These are phyloP conservation scores for Suillus decipiens DNA, from an alignment of 768 basidiomycete genomes.

Conservation along the genomic window DNA sequence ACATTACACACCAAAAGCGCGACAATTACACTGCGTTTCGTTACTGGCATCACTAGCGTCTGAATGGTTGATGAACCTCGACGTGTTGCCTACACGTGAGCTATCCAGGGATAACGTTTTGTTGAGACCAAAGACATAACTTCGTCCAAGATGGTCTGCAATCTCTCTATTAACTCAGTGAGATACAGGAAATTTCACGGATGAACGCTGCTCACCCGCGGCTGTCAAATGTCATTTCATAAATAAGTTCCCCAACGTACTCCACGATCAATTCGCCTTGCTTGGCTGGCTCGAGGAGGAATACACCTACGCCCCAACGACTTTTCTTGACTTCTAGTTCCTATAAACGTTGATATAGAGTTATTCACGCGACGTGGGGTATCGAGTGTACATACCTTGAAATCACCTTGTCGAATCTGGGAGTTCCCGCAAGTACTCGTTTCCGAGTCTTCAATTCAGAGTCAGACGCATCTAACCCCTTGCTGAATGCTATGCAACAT, in stretches of 20 bases:
- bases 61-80: constrained; percentile 71
- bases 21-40: constrained; percentile 40
- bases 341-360: constrained; percentile 26
- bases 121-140: constrained; percentile 65
- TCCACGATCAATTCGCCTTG: constrained; percentile 59
- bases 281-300: constrained; percentile 44
- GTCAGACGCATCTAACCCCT: not conserved
- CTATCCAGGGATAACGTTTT: constrained; percentile 51
- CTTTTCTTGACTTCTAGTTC: constrained; percentile 44
- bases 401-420: constrained; percentile 44
- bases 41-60: constrained; percentile 16
- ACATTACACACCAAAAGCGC: constrained; percentile 42
- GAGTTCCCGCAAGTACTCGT: constrained; percentile 47
- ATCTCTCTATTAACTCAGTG: constrained; percentile 37
- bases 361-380: not conserved
- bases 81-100: constrained; percentile 55
- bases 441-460: constrained; percentile 27
- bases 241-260: constrained; percentile 66
- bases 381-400: constrained; percentile 42
- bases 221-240: constrained; percentile 46
- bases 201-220: constrained; percentile 46
- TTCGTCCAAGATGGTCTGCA: constrained; percentile 50
- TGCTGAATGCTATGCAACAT: not conserved
- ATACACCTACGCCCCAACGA: constrained; percentile 56
- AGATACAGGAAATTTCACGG: not conserved